Conservation (phyloP, 2,329 filamentous ascomycete species). For the Colletotrichum filicis region DNA sequence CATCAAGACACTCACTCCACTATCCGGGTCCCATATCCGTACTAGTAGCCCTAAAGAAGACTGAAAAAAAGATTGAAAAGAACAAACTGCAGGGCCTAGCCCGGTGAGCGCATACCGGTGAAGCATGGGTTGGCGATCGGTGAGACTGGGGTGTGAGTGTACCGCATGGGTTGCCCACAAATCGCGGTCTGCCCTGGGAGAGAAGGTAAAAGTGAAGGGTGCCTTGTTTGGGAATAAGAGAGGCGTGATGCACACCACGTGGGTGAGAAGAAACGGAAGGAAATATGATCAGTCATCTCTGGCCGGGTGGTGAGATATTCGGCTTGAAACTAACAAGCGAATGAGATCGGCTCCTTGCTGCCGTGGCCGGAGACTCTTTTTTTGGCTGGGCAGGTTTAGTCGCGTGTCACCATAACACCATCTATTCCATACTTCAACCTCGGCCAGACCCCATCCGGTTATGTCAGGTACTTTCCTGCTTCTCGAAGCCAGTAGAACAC, state of each 20-base stretch:
- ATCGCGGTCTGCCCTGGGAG: slow-evolving; percentile 2
- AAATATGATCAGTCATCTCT: slow-evolving; percentile 4
- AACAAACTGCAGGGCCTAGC: slow-evolving; percentile 8
- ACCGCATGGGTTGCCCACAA: slow-evolving; percentile 13
- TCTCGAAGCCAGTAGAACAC: background rate
- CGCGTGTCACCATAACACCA: slow-evolving; percentile 1
- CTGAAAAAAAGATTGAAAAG: background rate
- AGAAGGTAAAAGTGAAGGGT: background rate
- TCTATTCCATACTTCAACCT: background rate
- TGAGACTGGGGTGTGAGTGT: slow-evolving; percentile 21
- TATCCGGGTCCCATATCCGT: background rate
- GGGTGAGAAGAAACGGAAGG: background rate
- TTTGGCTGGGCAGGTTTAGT: background rate
- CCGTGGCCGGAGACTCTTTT: background rate
- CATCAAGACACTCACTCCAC: background rate
- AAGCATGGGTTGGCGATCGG: slow-evolving; percentile 27
- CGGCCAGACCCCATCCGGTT: background rate
- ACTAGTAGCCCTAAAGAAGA: background rate
- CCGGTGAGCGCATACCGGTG: slow-evolving; percentile 20
- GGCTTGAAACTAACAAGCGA: background rate
- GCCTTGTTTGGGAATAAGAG: background rate
- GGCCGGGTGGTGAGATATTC: background rate
- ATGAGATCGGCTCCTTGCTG: background rate
- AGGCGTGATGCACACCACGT: background rate
- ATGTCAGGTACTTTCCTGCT: background rate